A percentile compares a stretch with the other conserved stretches of the same genome.
Conservation (phyloP, 345 rosid species). For the Leavenworthia alabamica region DNA sequence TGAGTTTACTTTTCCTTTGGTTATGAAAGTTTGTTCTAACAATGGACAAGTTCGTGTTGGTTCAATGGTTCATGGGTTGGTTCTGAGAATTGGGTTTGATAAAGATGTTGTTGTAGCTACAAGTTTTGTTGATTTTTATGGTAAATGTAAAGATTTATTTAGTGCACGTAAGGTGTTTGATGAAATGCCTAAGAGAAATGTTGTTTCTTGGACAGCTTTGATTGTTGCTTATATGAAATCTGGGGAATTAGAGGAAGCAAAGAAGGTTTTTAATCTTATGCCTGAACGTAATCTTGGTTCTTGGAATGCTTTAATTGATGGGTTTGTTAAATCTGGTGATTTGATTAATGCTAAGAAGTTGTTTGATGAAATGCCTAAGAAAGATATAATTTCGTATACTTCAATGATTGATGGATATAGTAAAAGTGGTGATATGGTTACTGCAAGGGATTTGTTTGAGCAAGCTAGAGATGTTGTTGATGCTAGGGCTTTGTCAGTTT, state of each 20-base stretch:
- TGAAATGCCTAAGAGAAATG: conserved; percentile 46
- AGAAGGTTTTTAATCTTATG: conserved; percentile 44
- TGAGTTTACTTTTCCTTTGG: conserved; percentile 43
- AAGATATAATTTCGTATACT: conserved; percentile 67
- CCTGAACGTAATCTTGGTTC: conserved; percentile 48
- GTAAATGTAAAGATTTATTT: conserved; percentile 44
- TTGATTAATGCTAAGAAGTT: conserved; percentile 46
- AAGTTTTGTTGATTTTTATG: conserved; percentile 57
- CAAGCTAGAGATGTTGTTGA: conserved; percentile 38
- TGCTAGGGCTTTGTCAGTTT: conserved; percentile 50
- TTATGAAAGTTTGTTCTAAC: conserved; percentile 49
- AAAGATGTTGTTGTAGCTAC: conserved; percentile 52
- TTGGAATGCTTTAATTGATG: conserved; percentile 60
- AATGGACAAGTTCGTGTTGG: conserved; percentile 39
- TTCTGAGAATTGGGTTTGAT: conserved; percentile 35
- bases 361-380: conserved; percentile 60
- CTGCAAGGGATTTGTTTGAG: conserved; percentile 50
- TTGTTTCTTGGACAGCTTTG: conserved; percentile 77
- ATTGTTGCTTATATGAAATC: conserved; percentile 44
- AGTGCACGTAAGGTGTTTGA: conserved; percentile 59
- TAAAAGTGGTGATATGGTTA: conserved; percentile 46
- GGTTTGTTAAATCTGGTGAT: conserved; percentile 49
- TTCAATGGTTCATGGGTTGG: conserved; percentile 47
- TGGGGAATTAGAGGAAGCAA: conserved; percentile 48
- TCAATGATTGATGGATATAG: conserved; percentile 70